These are phyloP conservation scores for Artemisia annua DNA, from an alignment of 129 eudicot species.

Conservation along the genomic window DNA sequence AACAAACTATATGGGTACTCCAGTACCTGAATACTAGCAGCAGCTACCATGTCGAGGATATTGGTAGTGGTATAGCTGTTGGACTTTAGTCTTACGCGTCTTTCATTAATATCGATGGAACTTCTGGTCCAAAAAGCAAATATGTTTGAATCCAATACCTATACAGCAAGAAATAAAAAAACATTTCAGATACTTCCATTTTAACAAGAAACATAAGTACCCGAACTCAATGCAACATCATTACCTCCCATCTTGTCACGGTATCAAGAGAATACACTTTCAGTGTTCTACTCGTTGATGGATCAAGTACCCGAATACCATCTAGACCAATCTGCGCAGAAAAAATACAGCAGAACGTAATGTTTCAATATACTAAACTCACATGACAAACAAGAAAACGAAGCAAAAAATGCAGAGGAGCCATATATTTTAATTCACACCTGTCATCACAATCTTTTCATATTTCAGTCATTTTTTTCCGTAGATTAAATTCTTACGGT, in stretches of 20 bases:
- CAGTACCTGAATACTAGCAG: constrained; percentile 84
- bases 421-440: not conserved
- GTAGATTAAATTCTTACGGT: too few species aligned
- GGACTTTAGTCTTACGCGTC: constrained; percentile 83
- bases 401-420: not conserved
- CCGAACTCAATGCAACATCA: constrained; percentile 8
- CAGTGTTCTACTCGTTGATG: constrained; percentile 58
- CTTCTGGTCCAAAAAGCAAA: constrained; percentile 91
- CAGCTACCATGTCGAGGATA: constrained; percentile 82
- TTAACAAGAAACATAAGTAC: constrained; percentile 3
- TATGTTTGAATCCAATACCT: constrained; percentile 74
- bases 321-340: constrained; percentile 78
- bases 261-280: constrained; percentile 74
- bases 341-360: constrained; percentile 1
- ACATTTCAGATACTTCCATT: not conserved
- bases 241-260: constrained; percentile 78
- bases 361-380: constrained; percentile 15
- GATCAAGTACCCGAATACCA: constrained; percentile 82
- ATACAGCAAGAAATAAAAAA: not conserved
- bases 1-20: not conserved
- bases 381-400: constrained; percentile 8
- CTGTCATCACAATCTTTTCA: not conserved
- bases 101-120: constrained; percentile 59
- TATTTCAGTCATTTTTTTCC: too few species aligned
- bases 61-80: constrained; percentile 75